Base-by-base conservation (phyloP, 805 yeast species). In the Monosporozyma aerobia region DNA sequence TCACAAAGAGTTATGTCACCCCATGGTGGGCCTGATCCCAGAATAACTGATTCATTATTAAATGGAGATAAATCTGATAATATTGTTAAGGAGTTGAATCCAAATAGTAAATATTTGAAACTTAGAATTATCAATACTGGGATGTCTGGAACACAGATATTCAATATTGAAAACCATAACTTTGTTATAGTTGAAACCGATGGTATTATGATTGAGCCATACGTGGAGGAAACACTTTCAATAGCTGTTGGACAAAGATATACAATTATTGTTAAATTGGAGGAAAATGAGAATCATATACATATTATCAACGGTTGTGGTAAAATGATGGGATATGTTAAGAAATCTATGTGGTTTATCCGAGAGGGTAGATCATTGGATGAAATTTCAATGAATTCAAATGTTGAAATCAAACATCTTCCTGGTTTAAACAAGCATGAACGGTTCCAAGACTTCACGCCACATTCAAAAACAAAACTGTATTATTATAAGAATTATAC, bases 171-270 rank as follows among this genome's bases (percentile, higher is more conserved):
- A 59, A 77, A 73, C 57, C 85, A 79, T 62, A 69, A 67, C 22
- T 67, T 82, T 58, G 73, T 77, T 1, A 73, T 81, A 4, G 76
- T 82, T 37, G 87, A 81, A 61, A 73, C 78, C 37, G 87, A 82
- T 60, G 86, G 87, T 30, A 73, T 79, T 11, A 65, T 73, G 48
- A 78, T 81, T 2, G 75, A 77, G 52, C 81, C 81, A 16, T 68
- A 66, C 53, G 71, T 69, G 39, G 74, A 78, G 2, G 75, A 73
- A 16, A 71, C 80, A 39, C 53, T 81, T n/a, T 72, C 74, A 53
- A 53, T 81, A 32, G 80, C 90, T 0, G 89, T 84, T 5, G 96
- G 92, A 2, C 96, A 89, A 69, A 73, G 96, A 59, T 80, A 81
- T 62, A 77, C 87, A 10, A 81, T 85, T 1, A 65, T 86, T 49